phyloP scores from a whole-genome alignment of 139 green algal species.

The Nannochloris sp. region DNA sequence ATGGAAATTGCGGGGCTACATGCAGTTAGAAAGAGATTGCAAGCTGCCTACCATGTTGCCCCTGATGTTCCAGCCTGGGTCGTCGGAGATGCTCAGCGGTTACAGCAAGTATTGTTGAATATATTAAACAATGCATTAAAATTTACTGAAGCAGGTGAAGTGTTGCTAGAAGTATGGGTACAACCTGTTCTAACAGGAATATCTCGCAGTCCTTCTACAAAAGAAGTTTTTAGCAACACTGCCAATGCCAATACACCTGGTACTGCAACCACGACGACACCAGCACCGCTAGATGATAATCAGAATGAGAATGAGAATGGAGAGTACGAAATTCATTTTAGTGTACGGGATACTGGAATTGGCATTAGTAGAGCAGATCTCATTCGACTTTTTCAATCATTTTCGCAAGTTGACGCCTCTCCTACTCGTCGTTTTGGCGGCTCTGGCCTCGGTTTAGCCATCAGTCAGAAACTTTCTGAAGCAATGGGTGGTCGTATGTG shows the following conservation, averaged over 20 bases:
- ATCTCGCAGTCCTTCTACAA: no score
- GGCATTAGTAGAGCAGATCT: slow-evolving; percentile 54
- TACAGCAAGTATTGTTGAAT: slow-evolving; percentile 84
- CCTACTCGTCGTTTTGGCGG: slow-evolving; percentile 69
- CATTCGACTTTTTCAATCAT: slow-evolving; percentile 66
- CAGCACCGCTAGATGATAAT: no score
- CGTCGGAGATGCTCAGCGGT: slow-evolving; percentile 58
- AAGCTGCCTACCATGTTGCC: slow-evolving; percentile 64
- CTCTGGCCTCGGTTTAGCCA: slow-evolving; percentile 74
- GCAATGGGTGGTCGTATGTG: slow-evolving; percentile 75
- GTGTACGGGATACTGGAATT: slow-evolving; percentile 73
- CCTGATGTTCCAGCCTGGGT: slow-evolving; percentile 24
- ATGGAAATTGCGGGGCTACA: slow-evolving; percentile 77
- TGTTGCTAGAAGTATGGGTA: slow-evolving; percentile 63
- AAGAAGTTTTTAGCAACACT: no score
- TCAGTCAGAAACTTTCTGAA: slow-evolving; percentile 68
- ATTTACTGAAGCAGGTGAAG: slow-evolving; percentile 72
- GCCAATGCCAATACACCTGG: not conserved
- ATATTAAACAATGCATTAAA: slow-evolving; percentile 85
- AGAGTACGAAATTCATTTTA: slow-evolving; percentile 43
- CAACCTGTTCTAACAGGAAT: slow-evolving; percentile 14
- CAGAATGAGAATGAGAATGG: not conserved
- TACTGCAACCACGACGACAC: not conserved
- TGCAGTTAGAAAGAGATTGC: slow-evolving; percentile 61
- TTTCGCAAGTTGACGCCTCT: slow-evolving; percentile 60